Base-by-base conservation (phyloP, 2,329 filamentous ascomycete species). In the Fusarium dimerum region DNA sequence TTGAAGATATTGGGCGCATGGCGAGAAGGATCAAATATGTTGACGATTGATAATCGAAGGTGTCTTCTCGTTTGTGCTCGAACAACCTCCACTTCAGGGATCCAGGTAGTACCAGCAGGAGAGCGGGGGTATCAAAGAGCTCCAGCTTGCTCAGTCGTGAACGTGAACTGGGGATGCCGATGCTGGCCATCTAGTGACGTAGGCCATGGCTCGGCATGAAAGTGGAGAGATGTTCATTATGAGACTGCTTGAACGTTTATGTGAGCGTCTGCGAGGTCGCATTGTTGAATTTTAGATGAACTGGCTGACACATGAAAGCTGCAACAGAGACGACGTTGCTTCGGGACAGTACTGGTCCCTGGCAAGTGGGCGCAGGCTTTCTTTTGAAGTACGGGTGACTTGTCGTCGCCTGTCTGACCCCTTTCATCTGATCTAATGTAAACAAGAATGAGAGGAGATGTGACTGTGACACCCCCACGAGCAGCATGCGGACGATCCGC, bases 111-210 rank as follows among this genome's bases (percentile, higher is more conserved):
- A 39, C 32, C 32, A 36, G 32, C 32, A 36, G 10, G 32, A 36
- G 32, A 36, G 32, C 32, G 32, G 32, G 32, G 32, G 32, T 36
- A 7, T 7, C 20, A 11, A 36, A 36, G 13, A 36, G 13, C 32
- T 20, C 39, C 13, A 20, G 10, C 41, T 7, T 12, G 10, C 11
- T 51, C 51, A 58, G 51, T 48, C 47, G 55, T 51, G 51, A 48
- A 26, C 20, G 20, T 26, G 54, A 55, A 57, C 45, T 50, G 55
- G 44, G 49, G 41, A 52, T 46, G 53, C 55, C 64, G 62, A 57
- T 43, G 20, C 20, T 26, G 20, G 20, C 20, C 20, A 26, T 26
- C 20, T 4, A 52, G 64, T 65, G 63, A 65, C 63, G 63, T 65
- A 65, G 55, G 53, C 48, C 58, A 42, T 26, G 51, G 48, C 49